Conservation (phyloP, 345 rosid species). For the Linum trigynum region DNA sequence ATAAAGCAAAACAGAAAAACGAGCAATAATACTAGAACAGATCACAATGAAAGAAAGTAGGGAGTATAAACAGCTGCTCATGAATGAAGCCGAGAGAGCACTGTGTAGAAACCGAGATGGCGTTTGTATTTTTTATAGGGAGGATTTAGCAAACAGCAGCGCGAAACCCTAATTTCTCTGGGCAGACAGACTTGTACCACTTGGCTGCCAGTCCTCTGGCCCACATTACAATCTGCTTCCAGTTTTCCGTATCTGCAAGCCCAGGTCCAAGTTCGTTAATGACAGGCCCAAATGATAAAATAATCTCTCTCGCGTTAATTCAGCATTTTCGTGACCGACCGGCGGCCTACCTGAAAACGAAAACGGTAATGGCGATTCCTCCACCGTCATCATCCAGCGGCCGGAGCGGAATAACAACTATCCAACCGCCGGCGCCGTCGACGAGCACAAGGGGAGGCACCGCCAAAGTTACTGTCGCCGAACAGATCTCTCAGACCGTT, state of each 20-base stretch:
- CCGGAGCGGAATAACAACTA: conserved; percentile 1
- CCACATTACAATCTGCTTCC: too few relatives aligned
- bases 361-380: background rate
- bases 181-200: too few relatives aligned
- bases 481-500: conserved; percentile 68
- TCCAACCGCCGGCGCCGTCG: background rate
- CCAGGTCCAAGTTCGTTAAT: too few relatives aligned
- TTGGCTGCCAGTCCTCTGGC: too few relatives aligned
- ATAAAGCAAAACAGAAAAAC: background rate
- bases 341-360: too few relatives aligned
- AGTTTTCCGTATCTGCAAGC: too few relatives aligned
- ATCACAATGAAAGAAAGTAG: background rate
- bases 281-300: too few relatives aligned
- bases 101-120: background rate
- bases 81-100: too few relatives aligned
- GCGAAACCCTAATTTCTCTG: conserved; percentile 9
- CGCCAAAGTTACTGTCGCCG: conserved; percentile 61
- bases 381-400: background rate
- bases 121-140: conserved; percentile 2
- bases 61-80: too few relatives aligned
- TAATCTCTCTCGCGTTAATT: too few relatives aligned
- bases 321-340: too few relatives aligned
- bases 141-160: background rate
- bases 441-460: conserved; percentile 35
- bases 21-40: background rate